These are phyloP conservation scores for Arthrinium phaeospermum DNA, from an alignment of 2,329 filamentous ascomycete genomes.

Conservation along the genomic window DNA sequence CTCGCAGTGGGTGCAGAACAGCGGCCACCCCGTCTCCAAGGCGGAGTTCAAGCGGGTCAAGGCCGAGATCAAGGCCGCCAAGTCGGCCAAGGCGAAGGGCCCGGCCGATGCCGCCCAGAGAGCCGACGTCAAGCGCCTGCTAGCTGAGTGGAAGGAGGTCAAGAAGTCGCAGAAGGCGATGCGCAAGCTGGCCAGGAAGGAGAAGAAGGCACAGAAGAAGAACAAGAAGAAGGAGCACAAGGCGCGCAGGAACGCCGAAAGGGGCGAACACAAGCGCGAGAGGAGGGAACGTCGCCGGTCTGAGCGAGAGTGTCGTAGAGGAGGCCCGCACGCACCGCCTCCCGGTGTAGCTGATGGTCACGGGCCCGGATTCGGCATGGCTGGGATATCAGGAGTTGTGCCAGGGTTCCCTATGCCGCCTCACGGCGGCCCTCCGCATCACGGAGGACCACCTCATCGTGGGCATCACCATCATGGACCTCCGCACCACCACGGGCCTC, in stretches of 20 bases:
- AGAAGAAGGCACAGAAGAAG: conserved; percentile 33
- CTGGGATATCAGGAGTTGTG: not conserved
- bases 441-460: not conserved
- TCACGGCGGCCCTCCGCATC: not conserved
- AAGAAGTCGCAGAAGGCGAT: conserved; percentile 43
- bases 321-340: not conserved
- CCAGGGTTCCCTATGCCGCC: not conserved
- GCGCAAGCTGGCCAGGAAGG: conserved; percentile 40
- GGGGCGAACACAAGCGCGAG: not conserved
- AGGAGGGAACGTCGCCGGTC: conserved; percentile 1
- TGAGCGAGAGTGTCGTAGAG: not conserved
- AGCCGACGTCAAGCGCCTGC: conserved; percentile 52
- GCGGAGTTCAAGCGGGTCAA: conserved; percentile 48
- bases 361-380: conserved; percentile 6
- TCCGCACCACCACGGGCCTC: not conserved
- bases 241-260: conserved; percentile 35
- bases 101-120: conserved; percentile 14
- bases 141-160: conserved; percentile 49
- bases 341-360: not conserved
- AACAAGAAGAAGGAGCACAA: conserved; percentile 39
- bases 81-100: conserved; percentile 26
- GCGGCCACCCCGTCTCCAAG: conserved; percentile 55
- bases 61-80: conserved; percentile 50
- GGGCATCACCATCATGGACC: not conserved
- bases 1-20: conserved; percentile 54